A percentile compares a stretch with the other conserved stretches of the same genome.
Evolutionary conservation across 2,329 filamentous ascomycete species (phyloP).

Genomic region (Chaetomiaceae sp.): DNA sequence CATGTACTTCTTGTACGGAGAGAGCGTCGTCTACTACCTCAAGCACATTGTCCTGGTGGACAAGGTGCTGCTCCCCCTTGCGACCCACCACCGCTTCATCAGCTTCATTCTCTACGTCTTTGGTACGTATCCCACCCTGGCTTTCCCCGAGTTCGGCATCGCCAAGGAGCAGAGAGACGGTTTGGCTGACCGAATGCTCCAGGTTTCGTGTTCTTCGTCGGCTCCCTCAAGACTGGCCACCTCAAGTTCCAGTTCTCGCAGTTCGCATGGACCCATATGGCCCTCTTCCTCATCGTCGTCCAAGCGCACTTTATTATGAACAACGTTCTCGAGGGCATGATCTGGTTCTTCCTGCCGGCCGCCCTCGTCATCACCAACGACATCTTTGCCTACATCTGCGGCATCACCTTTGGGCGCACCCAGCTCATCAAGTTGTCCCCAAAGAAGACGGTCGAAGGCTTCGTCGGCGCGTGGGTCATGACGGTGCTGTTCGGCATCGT

Average conservation of each 20-base stretch:
- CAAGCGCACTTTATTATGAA: conserved; percentile 99
- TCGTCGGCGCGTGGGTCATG: conserved; percentile 93
- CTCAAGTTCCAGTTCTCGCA: conserved; percentile 99
- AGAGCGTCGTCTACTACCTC: conserved; percentile 99
- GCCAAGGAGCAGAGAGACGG: too few species aligned
- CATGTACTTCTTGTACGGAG: conserved; percentile 99
- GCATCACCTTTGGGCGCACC: conserved; percentile 92
- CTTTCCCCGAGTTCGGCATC: too few species aligned
- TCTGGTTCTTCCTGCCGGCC: conserved; percentile 98
- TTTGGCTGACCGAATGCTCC: too few species aligned
- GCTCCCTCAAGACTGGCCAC: conserved; percentile 87
- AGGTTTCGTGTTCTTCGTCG: conserved; percentile 99
- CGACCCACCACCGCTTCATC: conserved; percentile 97
- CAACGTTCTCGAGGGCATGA: conserved; percentile 98
- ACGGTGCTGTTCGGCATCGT: conserved; percentile 80
- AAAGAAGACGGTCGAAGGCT: conserved; percentile 98
- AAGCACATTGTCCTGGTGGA: conserved; percentile 97
- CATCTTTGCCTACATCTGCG: conserved; percentile 96
- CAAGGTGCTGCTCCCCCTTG: conserved; percentile 83
- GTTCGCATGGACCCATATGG: conserved; percentile 99
- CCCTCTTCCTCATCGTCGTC: conserved; percentile 93
- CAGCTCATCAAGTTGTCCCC: conserved; percentile 97
- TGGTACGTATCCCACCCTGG: conserved; percentile 51
- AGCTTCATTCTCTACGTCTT: conserved; percentile 98
- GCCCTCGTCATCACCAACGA: conserved; percentile 97